Evolutionary conservation across 1,139 yeast species (phyloP), one percentile per base, ranked within the genome.

Genomic region (Eremothecium cymbalariae): DNA sequence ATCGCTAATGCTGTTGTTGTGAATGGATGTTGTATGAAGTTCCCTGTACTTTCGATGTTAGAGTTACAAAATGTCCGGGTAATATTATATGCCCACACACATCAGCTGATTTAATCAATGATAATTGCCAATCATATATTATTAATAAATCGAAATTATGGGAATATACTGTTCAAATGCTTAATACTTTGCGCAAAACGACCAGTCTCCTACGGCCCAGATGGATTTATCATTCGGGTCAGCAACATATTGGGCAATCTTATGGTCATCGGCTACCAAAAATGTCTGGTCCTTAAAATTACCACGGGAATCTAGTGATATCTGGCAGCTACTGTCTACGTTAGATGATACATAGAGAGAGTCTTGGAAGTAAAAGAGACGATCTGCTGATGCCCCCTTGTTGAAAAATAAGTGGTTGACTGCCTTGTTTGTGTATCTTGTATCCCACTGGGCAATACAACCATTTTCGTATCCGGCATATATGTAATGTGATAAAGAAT

Each of bases 401-500:
- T 47, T 46, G 11, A 50, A 38, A 6, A 17, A 25, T 8, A 38
- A 20, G 13, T 37, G 29, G 4, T 39, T 31, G 2, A 50, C 15
- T 2, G 57, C 48, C 8, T 34, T 28, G 2, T 28, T 22, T 6
- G 37, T 33, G 8, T 42, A 41, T 25, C 57, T 45, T 20, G 59
- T 23, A 48, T 68, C 68, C 71, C 71, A 68, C 8, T 51, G 36
- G 0, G 64, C 56, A 2, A 75, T 43, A 1, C 46, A 47, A 0
- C 79, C 80, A 38, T 68, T 60, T 12, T 55, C 59, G 48, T 72
- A 72, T 1, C 77, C 80, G 11, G 63, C 64, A 32, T 54, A 50
- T 0, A 65, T 51, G 34, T 38, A 36, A 20, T 27, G 14, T 6
- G 32, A 13, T 9, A 24, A 33, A n/a, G 11, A 2, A 7, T 15